Percentiles rank a stretch among this genome's conserved stretches.
phyloP scores from a whole-genome alignment of 208 protist species.

The Acanthamoeba sp. region DNA sequence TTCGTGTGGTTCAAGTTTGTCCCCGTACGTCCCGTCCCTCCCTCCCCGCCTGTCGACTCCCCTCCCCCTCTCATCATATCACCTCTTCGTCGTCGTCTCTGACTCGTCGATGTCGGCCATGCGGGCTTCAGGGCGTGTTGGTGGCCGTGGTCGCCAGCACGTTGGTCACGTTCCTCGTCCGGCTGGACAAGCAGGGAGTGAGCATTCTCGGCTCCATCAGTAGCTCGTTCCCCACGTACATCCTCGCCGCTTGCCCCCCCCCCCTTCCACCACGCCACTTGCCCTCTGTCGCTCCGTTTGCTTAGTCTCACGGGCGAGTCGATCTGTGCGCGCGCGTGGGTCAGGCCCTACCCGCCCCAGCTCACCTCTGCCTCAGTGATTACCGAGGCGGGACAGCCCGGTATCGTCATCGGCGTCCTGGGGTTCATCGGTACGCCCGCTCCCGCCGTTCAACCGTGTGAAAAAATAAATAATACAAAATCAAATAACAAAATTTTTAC shows the following conservation, averaged over 20 bases:
- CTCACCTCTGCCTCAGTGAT: background rate
- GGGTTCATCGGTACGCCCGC: constrained; percentile 40
- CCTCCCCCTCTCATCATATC: background rate
- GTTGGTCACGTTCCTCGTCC: background rate
- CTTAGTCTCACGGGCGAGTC: no score
- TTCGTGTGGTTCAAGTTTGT: constrained; percentile 52
- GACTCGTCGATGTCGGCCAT: background rate
- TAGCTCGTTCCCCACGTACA: constrained; percentile 61
- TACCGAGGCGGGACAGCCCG: background rate
- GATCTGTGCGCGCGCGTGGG: no score
- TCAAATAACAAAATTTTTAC: background rate
- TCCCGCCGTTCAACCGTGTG: background rate
- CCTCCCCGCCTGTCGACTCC: background rate
- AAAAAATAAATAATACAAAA: background rate
- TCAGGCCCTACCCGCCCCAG: background rate
- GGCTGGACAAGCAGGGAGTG: constrained; percentile 45
- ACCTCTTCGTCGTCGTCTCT: background rate
- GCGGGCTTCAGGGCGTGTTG: background rate
- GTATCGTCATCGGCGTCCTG: constrained; percentile 43
- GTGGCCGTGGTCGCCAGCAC: constrained; percentile 51
- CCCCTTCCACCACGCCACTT: background rate
- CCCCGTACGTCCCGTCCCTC: constrained; percentile 9
- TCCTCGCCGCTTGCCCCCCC: background rate
- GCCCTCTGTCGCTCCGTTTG: background rate
- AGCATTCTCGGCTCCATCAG: constrained; percentile 54